Percentiles rank a stretch among this genome's conserved stretches.
Conservation (phyloP, 2,329 filamentous ascomycete species). For the Cryphonectria carpinicola region DNA sequence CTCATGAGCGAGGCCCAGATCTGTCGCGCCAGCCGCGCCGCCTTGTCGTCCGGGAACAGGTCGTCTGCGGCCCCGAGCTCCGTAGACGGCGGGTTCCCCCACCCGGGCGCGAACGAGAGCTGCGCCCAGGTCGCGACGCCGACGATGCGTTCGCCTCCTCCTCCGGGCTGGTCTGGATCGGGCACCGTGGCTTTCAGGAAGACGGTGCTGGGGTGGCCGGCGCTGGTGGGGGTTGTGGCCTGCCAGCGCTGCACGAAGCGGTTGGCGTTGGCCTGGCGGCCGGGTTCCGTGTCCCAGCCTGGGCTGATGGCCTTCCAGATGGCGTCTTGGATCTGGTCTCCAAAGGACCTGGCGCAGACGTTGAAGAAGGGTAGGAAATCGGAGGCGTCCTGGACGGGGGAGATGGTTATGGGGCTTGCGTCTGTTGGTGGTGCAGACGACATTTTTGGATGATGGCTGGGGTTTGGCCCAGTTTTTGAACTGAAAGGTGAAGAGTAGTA, state of each 20-base stretch:
- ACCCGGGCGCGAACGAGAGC: slow-evolving; percentile 51
- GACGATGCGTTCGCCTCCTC: slow-evolving; percentile 40
- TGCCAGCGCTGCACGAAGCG: slow-evolving; percentile 49
- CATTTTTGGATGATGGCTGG: neutral
- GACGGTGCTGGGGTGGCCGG: slow-evolving; percentile 52
- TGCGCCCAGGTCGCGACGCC: slow-evolving; percentile 62
- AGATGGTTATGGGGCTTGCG: neutral
- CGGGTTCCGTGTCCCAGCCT: slow-evolving; percentile 56
- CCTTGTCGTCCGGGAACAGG: slow-evolving; percentile 46
- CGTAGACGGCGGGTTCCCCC: slow-evolving; percentile 46
- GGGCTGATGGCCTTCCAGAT: slow-evolving; percentile 58
- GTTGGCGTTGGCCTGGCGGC: slow-evolving; percentile 41
- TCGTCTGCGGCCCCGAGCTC: slow-evolving; percentile 42
- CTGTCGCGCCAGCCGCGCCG: slow-evolving; percentile 52
- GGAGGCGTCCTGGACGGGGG: neutral
- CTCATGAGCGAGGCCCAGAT: slow-evolving; percentile 48
- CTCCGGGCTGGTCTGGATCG: slow-evolving; percentile 30
- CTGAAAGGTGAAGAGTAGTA: neutral
- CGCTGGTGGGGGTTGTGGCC: slow-evolving; percentile 42
- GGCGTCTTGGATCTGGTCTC: slow-evolving; percentile 52
- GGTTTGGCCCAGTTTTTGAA: no score
- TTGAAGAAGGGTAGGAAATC: neutral
- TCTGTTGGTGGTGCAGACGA: neutral
- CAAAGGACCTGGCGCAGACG: slow-evolving; percentile 48
- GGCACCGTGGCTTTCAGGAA: slow-evolving; percentile 58